Evolutionary conservation across 2,329 filamentous ascomycete genomes (phyloP).

Genomic region (Trichoderma hamatum): DNA sequence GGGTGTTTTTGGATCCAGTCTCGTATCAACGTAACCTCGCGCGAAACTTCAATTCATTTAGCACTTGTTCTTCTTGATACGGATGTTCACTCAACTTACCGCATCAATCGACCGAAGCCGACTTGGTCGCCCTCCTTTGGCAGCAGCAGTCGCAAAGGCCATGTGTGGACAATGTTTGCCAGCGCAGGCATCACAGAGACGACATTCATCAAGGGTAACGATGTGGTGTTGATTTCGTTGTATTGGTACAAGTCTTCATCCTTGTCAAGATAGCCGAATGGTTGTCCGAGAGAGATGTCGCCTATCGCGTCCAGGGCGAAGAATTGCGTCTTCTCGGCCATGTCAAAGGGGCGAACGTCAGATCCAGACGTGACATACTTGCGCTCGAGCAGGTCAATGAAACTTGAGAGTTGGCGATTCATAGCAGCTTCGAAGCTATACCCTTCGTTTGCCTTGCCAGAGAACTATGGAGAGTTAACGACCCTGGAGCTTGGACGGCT

Average conservation of each 20-base stretch:
- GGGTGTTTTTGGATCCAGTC: constrained; percentile 30
- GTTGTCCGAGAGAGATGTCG: constrained; percentile 54
- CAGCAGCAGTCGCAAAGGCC: constrained; percentile 42
- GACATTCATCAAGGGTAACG: constrained; percentile 43
- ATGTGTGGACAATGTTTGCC: constrained; percentile 40
- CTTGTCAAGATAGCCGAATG: constrained; percentile 54
- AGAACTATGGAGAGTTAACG: constrained; percentile 44
- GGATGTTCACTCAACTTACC: constrained; percentile 34
- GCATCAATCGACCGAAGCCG: constrained; percentile 46
- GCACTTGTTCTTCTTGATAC: neutral
- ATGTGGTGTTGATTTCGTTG: constrained; percentile 49
- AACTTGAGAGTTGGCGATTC: constrained; percentile 43
- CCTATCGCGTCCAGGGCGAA: constrained; percentile 59
- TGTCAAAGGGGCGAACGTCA: constrained; percentile 47
- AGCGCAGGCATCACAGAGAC: constrained; percentile 44
- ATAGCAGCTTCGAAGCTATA: constrained; percentile 47
- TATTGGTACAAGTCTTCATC: constrained; percentile 54
- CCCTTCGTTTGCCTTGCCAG: constrained; percentile 52
- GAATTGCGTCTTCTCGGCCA: constrained; percentile 54
- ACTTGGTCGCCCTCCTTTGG: constrained; percentile 43
- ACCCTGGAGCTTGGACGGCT: too few relatives aligned
- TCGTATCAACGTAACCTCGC: constrained; percentile 31
- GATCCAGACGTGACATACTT: constrained; percentile 50
- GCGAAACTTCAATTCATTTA: constrained; percentile 26
- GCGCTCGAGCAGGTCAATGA: constrained; percentile 50